Conservation (phyloP, 805 yeast genomes). For the Clavispora santaluciae region DNA sequence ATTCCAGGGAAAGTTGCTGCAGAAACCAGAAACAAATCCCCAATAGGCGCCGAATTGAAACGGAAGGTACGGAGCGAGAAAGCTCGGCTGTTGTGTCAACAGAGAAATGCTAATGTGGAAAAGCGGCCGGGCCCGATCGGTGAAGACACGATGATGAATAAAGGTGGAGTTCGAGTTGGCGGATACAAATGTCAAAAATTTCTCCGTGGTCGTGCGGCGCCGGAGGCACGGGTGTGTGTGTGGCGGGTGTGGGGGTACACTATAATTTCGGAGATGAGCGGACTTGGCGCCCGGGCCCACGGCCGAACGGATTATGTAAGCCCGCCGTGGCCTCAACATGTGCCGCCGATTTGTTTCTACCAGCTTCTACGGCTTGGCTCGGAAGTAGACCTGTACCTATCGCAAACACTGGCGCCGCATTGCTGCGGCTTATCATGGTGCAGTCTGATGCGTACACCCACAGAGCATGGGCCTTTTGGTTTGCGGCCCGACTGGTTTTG, state of each 20-base stretch:
- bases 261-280: too few relatives aligned
- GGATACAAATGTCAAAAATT: background rate
- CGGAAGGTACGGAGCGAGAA: background rate
- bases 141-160: background rate
- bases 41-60: background rate
- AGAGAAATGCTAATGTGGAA: background rate
- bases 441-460: too few relatives aligned
- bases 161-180: background rate
- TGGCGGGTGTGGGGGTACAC: background rate
- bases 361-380: too few relatives aligned
- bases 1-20: background rate
- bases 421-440: too few relatives aligned
- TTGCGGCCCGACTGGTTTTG: too few relatives aligned
- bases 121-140: conserved; percentile 3
- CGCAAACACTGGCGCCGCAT: too few relatives aligned
- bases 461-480: too few relatives aligned
- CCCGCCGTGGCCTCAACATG: too few relatives aligned
- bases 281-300: too few relatives aligned
- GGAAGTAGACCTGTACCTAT: too few relatives aligned
- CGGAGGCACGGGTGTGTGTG: background rate
- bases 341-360: too few relatives aligned
- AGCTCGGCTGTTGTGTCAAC: background rate
- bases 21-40: background rate
- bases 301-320: too few relatives aligned
- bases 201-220: conserved; percentile 1